Percentiles rank a stretch among this genome's conserved stretches.
phyloP scores from a whole-genome alignment of 208 protist genomes.

The Trypanosomatidae sp. region DNA sequence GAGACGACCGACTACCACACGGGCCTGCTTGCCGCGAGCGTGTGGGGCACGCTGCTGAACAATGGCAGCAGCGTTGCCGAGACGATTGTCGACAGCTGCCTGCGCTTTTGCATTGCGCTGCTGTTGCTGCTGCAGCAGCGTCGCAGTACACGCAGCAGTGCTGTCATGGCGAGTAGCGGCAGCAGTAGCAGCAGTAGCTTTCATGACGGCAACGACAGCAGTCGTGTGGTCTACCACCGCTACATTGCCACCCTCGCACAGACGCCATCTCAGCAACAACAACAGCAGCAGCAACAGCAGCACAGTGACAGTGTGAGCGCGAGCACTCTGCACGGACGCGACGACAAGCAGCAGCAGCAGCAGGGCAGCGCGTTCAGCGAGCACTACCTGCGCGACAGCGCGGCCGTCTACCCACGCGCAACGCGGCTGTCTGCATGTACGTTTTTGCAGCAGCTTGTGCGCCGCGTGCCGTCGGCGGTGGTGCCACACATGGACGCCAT shows the following conservation, averaged over 20 bases:
- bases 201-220: background rate
- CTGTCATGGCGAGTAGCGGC: background rate
- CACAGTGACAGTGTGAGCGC: no score
- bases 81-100: conserved; percentile 45
- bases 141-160: conserved; percentile 2
- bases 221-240: no score
- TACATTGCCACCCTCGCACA: no score
- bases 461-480: conserved; percentile 42
- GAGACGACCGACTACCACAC: conserved; percentile 20
- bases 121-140: no score
- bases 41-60: conserved; percentile 69
- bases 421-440: conserved; percentile 57
- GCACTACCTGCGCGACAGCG: no score
- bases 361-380: no score
- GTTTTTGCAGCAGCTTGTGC: conserved; percentile 62
- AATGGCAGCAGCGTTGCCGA: conserved; percentile 62
- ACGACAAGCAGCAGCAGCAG: no score
- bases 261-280: no score
- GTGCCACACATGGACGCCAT: conserved; percentile 33
- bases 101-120: no score
- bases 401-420: conserved; percentile 9
- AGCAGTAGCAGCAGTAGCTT: background rate
- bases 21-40: conserved; percentile 36
- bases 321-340: no score
- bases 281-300: no score